Base-by-base conservation (phyloP, 495 filamentous ascomycete genomes). In the Aspergillus hancockii region DNA sequence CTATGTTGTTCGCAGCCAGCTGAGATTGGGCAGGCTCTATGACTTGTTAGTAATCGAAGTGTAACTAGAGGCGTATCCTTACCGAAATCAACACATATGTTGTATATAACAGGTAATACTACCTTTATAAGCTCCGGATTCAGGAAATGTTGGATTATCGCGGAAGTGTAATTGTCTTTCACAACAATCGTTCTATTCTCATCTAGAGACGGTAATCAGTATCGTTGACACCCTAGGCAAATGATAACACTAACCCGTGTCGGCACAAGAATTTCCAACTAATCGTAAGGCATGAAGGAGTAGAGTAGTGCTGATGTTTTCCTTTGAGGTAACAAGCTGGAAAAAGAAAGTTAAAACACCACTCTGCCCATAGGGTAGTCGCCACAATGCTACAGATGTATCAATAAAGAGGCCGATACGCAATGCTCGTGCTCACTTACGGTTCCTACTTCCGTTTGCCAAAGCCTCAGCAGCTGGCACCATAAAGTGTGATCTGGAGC, bases 211-310 rank as follows among this genome's bases (percentile, higher is more conserved):
- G 10, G 1, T n/a, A 22, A 23, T 71, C 50, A 62, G 19, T 6
- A n/a, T 49, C 40, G 18, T 45, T 50, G 22, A 16, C 16, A 56
- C 40, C 58, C 18, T 13, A 58, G 16, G 40, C 21, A 49, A 32
- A 28, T 16, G n/a, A 4, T 14, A 14, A 46, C 36, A 63, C 78
- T 65, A 73, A 89, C 90, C 84, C 55, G 84, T 88, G 66, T 93
- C 90, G 46, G 90, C 90, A 71, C 89, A 92, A n/a, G 84, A 85
- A 70, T 93, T 93, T 3, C 88, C 90, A 64, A 92, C 76, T 23
- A 93, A 61, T 16, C 89, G 84, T 31, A 94, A 73, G 28, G 82
- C 78, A 62, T 90, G 85, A 8, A 82, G 69, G 32, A 79, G 59
- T 30, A 81, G 53, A 31, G 61, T 59, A 19, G 68, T 55, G 13